phyloP scores from a whole-genome alignment of 1,284 basidiomycete species.

The Cutaneotrichosporon cutaneum region DNA sequence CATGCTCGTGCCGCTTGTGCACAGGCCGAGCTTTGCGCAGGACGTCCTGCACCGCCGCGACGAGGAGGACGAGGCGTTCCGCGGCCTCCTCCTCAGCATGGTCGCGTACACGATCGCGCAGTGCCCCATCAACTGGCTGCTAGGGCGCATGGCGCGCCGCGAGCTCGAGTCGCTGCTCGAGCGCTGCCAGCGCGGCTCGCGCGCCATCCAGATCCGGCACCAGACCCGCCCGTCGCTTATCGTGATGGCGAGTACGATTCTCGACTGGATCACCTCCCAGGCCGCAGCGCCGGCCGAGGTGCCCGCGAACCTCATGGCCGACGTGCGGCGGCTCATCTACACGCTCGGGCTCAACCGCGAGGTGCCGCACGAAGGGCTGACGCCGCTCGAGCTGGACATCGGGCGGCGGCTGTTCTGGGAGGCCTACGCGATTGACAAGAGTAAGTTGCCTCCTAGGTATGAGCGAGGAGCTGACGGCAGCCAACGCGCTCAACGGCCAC shows the following conservation, averaged over 20 bases:
- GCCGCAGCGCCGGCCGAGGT: slow-evolving; percentile 21
- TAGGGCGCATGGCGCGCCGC: slow-evolving; percentile 21
- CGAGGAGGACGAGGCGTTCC: slow-evolving; percentile 30
- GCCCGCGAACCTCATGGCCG: slow-evolving; percentile 22
- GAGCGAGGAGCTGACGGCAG: slow-evolving; percentile 13
- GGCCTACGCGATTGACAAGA: slow-evolving; percentile 22
- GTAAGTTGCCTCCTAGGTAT: background rate
- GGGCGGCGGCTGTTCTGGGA: slow-evolving; percentile 33
- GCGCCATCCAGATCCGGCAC: slow-evolving; percentile 29
- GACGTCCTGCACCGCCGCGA: slow-evolving; percentile 33
- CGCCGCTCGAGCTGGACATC: slow-evolving; percentile 27
- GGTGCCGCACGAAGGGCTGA: slow-evolving; percentile 17
- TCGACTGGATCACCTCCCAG: slow-evolving; percentile 17
- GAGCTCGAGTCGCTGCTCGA: slow-evolving; percentile 24
- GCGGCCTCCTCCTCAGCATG: slow-evolving; percentile 34
- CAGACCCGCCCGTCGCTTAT: slow-evolving; percentile 25
- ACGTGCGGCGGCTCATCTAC: slow-evolving; percentile 28
- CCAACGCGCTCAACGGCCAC: slow-evolving; percentile 31
- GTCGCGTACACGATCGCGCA: slow-evolving; percentile 30
- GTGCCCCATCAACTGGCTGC: slow-evolving; percentile 25
- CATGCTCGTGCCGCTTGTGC: slow-evolving; percentile 33
- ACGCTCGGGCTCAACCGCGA: slow-evolving; percentile 25
- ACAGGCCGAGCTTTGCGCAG: slow-evolving; percentile 35
- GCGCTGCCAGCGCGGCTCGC: slow-evolving; percentile 28
- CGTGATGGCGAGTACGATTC: slow-evolving; percentile 23